Base-by-base conservation (phyloP, 306 rosid genomes). In the Notholithocarpus densiflorus region DNA sequence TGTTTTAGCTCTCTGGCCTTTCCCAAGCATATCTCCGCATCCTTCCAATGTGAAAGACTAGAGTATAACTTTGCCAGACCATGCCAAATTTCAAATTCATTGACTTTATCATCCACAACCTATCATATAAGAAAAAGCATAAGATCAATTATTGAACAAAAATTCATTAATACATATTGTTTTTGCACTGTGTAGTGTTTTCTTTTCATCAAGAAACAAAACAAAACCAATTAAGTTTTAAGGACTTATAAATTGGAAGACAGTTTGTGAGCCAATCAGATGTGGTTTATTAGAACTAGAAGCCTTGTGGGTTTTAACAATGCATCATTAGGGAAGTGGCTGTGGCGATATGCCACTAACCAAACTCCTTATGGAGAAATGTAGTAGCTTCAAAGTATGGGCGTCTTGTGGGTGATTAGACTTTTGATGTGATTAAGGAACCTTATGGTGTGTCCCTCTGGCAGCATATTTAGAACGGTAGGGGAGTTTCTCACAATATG, bases 71-170 rank as follows among this genome's bases (percentile, higher is more conserved):
- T 87, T 80, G 98, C 91, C 62, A 96, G 89, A 79, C 96, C 99
- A 59, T 93, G 95, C 99, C 99, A 96, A 83, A 93, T 90, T 29
- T 96, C 98, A 76, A 85, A 84, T 75, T 93, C 99, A 37, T 89
- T 72, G 76, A 93, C 87, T 83, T 86, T 89, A 76, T 96, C 90
- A 76, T 88, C 94, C 74, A 83, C 91, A 68, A 75, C 78, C 99
- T 96, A 84, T 65, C 78, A 81, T 69, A 60, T 23, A 65, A 80
- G 20, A 80, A 86, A 74, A 82, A 11, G 5, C 53, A 8, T 54
- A 32, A 66, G 71, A 74, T 52, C 68, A 77, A 26, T 74, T 34
- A 18, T 11, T 34, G 82, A 70, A 48, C 45, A 84, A 15, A 18
- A 83, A 52, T 52, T 74, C 59, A 48, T 26, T 14, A 60, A 71